These are phyloP conservation scores for Dichotomocladium elegans DNA, from an alignment of 371 early-diverging fungal species.

Conservation along the genomic window DNA sequence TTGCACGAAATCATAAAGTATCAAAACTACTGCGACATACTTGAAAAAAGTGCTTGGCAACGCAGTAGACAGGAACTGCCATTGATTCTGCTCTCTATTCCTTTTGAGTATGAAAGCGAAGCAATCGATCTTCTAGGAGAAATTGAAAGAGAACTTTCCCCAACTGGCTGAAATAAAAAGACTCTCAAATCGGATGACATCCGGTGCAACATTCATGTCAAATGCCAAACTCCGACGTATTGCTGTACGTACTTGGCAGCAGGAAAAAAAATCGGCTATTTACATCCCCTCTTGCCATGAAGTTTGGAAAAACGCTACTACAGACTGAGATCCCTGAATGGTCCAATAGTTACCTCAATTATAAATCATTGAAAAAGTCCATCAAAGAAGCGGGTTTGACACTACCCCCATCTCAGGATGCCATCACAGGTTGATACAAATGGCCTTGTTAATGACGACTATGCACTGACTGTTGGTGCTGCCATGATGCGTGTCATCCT, in stretches of 20 bases:
- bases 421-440: constrained; percentile 33
- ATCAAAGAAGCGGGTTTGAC: constrained; percentile 52
- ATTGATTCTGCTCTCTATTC: background rate
- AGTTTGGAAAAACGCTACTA: constrained; percentile 66
- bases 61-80: constrained; percentile 8
- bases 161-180: background rate
- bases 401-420: constrained; percentile 32
- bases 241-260: too few relatives aligned
- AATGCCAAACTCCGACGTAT: background rate
- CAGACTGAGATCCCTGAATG: constrained; percentile 70
- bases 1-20: constrained; percentile 87
- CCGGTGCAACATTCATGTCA: background rate
- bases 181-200: background rate
- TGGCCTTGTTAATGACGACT: background rate
- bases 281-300: constrained; percentile 48
- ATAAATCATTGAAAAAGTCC: constrained; percentile 64
- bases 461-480: background rate
- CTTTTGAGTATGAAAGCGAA: background rate
- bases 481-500: background rate
- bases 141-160: background rate
- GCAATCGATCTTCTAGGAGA: background rate
- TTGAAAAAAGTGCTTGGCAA: constrained; percentile 54
- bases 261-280: too few relatives aligned
- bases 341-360: constrained; percentile 61
- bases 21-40: constrained; percentile 74